These are phyloP conservation scores for Penicillium mononematosum DNA, from an alignment of 495 filamentous ascomycete species.

Conservation along the genomic window DNA sequence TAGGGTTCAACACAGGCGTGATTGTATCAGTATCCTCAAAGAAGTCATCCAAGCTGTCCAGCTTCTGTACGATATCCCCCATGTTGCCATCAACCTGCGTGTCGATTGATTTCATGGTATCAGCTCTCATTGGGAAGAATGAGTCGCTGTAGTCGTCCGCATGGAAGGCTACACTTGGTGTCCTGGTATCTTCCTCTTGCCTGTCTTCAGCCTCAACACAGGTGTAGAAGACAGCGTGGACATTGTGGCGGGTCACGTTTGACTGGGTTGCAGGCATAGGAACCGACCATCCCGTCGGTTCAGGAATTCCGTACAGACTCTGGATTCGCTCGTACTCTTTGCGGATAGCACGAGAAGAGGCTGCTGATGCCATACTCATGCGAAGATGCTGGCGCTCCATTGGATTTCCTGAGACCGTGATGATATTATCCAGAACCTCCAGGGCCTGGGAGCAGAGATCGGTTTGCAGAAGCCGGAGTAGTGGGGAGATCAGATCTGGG, in stretches of 20 bases:
- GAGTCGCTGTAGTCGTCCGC: conserved; percentile 79
- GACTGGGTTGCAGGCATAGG: conserved; percentile 90
- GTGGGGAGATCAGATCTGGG: conserved; percentile 90
- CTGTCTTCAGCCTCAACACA: conserved; percentile 64
- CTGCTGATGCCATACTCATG: conserved; percentile 88
- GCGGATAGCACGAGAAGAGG: conserved; percentile 74
- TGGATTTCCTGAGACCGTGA: conserved; percentile 87
- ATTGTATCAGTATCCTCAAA: conserved; percentile 67
- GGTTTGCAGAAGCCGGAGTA: conserved; percentile 86
- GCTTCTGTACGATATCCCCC: conserved; percentile 81
- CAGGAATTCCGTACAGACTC: conserved; percentile 94
- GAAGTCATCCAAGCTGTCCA: conserved; percentile 94
- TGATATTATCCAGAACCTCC: conserved; percentile 87
- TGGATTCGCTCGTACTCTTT: conserved; percentile 94
- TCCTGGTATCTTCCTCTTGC: conserved; percentile 59
- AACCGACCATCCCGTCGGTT: conserved; percentile 94
- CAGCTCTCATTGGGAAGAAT: conserved; percentile 77
- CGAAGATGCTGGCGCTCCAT: conserved; percentile 91
- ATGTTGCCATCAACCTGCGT: conserved; percentile 72
- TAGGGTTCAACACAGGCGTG: conserved; percentile 43
- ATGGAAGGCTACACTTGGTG: conserved; percentile 88
- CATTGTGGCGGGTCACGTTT: conserved; percentile 77
- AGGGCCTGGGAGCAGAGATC: conserved; percentile 90
- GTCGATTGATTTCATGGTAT: conserved; percentile 91
- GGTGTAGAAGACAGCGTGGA: conserved; percentile 95